Conservation (phyloP, 2,329 filamentous ascomycete genomes). For the Pseudocercospora ulei region DNA sequence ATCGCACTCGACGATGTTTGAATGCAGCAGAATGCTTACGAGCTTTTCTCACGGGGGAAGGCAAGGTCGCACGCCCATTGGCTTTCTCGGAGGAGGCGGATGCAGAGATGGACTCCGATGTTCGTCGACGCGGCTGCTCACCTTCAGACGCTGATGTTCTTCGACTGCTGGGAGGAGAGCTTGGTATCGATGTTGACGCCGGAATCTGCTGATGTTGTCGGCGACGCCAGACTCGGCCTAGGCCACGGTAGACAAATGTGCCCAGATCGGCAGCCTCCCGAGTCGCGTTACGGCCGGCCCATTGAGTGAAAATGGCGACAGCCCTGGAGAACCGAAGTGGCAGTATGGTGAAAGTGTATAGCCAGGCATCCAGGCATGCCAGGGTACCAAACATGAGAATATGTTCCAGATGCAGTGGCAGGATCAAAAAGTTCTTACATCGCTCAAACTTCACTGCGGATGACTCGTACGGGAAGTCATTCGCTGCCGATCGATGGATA, state of each 20-base stretch:
- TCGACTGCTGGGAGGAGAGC: constrained; percentile 16
- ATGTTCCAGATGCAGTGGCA: constrained; percentile 73
- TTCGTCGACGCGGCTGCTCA: constrained; percentile 10
- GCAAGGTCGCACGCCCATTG: constrained; percentile 14
- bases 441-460: constrained; percentile 86
- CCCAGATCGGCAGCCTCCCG: constrained; percentile 64
- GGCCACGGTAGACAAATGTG: constrained; percentile 67
- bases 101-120: constrained; percentile 6
- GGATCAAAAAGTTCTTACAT: constrained; percentile 72
- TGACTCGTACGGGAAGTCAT: constrained; percentile 74
- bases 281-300: constrained; percentile 63
- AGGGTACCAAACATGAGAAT: constrained; percentile 79
- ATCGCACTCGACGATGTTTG: constrained; percentile 66
- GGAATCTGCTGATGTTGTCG: constrained; percentile 14
- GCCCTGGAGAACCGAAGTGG: constrained; percentile 81
- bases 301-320: constrained; percentile 61
- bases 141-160: constrained; percentile 19
- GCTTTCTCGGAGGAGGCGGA: constrained; percentile 4
- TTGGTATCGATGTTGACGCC: constrained; percentile 1
- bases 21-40: constrained; percentile 32
- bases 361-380: constrained; percentile 89
- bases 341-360: constrained; percentile 92
- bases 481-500: constrained; percentile 49
- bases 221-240: constrained; percentile 66
- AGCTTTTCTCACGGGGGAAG: constrained; percentile 14